Evolutionary conservation across 2,329 filamentous ascomycete genomes (phyloP).

Genomic region (Furcasterigmium furcatum): DNA sequence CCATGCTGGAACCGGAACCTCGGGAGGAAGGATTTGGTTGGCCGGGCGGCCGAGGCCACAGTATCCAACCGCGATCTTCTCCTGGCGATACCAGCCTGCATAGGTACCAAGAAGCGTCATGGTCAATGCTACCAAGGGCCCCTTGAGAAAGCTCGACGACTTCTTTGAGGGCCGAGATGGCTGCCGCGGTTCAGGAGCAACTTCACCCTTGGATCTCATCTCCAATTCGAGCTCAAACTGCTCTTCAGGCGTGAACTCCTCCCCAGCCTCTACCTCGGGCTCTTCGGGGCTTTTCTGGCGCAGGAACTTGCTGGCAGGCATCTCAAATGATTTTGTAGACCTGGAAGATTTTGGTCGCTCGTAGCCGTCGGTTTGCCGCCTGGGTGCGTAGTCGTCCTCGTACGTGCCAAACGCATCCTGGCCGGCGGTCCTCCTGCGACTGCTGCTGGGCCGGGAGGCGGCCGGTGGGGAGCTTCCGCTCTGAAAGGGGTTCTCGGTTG

Average conservation of each 20-base stretch:
- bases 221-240: slow-evolving; percentile 77
- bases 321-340: slow-evolving; percentile 55
- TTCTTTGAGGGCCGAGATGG: slow-evolving; percentile 37
- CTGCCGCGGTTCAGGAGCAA: slow-evolving; percentile 30
- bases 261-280: slow-evolving; percentile 62
- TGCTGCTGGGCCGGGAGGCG: slow-evolving; percentile 42
- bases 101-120: slow-evolving; percentile 69
- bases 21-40: slow-evolving; percentile 43
- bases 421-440: slow-evolving; percentile 43
- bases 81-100: slow-evolving; percentile 82
- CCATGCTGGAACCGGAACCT: slow-evolving; percentile 65
- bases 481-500: slow-evolving; percentile 90
- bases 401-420: neutral
- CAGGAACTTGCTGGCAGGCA: slow-evolving; percentile 41
- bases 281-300: slow-evolving; percentile 29
- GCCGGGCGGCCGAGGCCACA: slow-evolving; percentile 77
- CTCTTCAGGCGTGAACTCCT: slow-evolving; percentile 93
- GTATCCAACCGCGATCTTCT: slow-evolving; percentile 95
- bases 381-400: slow-evolving; percentile 24
- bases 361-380: slow-evolving; percentile 37
- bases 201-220: slow-evolving; percentile 52
- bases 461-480: slow-evolving; percentile 69
- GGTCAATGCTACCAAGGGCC: slow-evolving; percentile 67
- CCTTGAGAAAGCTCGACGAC: neutral
- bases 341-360: slow-evolving; percentile 10